These are phyloP conservation scores for Orbilia blumenaviensis DNA, from an alignment of 2,329 filamentous ascomycete species.

Conservation along the genomic window DNA sequence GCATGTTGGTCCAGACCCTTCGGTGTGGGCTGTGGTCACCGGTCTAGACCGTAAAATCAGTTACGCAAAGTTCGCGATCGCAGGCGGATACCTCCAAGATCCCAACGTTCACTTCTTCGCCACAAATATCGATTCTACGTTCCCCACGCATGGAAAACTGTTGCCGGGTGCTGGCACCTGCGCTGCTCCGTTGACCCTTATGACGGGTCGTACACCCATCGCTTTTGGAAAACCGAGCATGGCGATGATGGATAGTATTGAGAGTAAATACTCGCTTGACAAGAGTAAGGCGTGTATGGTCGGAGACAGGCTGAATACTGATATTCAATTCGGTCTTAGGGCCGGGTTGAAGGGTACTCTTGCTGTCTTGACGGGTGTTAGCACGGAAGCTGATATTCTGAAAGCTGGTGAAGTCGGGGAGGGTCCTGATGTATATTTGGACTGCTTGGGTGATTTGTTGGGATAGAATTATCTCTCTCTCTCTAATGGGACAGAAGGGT, in stretches of 20 bases:
- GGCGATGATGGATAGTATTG: slow-evolving; percentile 99
- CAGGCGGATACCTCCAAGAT: slow-evolving; percentile 82
- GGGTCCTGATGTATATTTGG: slow-evolving; percentile 80
- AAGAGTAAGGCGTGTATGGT: slow-evolving; percentile 90
- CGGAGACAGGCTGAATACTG: slow-evolving; percentile 90
- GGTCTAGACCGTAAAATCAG: slow-evolving; percentile 95
- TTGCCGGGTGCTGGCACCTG: slow-evolving; percentile 88
- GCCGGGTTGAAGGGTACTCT: slow-evolving; percentile 90
- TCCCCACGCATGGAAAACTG: slow-evolving; percentile 81
- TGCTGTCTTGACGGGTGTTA: slow-evolving; percentile 89
- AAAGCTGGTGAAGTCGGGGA: slow-evolving; percentile 74
- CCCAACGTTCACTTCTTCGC: slow-evolving; percentile 85
- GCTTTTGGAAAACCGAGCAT: slow-evolving; percentile 93
- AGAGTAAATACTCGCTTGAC: slow-evolving; percentile 92
- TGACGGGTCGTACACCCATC: slow-evolving; percentile 74
- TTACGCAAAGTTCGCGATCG: slow-evolving; percentile 88
- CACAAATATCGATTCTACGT: slow-evolving; percentile 90
- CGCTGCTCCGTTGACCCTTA: slow-evolving; percentile 79
- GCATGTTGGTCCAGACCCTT: slow-evolving; percentile 77
- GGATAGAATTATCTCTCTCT: slow-evolving; percentile 1
- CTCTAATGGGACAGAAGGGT: neutral
- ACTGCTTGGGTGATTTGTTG: slow-evolving; percentile 76
- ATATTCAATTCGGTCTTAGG: slow-evolving; percentile 94
- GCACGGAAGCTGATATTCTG: slow-evolving; percentile 75
- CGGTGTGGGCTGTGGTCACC: slow-evolving; percentile 87